A percentile compares a stretch with the other conserved stretches of the same genome.
These are phyloP conservation scores for Diaporthe sp. DNA, from an alignment of 2,329 filamentous ascomycete species.

Conservation along the genomic window DNA sequence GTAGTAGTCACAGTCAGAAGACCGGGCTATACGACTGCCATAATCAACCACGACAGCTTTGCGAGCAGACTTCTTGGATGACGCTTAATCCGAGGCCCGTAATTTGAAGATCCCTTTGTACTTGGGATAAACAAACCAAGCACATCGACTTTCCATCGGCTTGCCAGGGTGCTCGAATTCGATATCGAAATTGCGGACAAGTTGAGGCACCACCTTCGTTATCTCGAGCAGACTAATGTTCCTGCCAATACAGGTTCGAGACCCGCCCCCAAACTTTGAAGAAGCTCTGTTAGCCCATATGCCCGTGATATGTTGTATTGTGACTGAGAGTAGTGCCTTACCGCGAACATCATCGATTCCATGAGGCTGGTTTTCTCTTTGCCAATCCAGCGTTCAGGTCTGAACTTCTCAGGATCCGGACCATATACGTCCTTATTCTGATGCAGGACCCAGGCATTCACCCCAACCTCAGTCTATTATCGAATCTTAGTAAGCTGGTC, in stretches of 20 bases:
- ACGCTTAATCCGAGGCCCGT: neutral
- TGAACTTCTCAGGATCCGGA: constrained; percentile 66
- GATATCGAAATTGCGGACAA: neutral
- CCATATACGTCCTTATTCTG: constrained; percentile 70
- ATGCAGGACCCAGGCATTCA: constrained; percentile 73
- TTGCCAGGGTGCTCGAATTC: neutral
- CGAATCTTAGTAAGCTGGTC: neutral
- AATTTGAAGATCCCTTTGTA: neutral
- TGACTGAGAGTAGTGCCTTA: neutral
- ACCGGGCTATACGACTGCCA: neutral
- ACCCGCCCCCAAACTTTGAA: constrained; percentile 63
- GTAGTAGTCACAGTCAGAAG: too few relatives aligned
- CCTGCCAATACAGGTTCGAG: constrained; percentile 61
- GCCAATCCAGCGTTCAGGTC: constrained; percentile 67
- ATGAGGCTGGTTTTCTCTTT: constrained; percentile 42
- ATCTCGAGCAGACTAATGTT: constrained; percentile 34
- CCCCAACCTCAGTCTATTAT: constrained; percentile 58
- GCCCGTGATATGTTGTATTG: neutral
- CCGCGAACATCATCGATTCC: constrained; percentile 25
- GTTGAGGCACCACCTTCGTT: neutral
- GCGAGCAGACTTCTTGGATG: neutral
- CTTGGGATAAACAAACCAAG: constrained; percentile 4
- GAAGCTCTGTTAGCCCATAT: neutral
- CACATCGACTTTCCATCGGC: neutral
- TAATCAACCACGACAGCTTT: neutral